Evolutionary conservation across 768 basidiomycete species (phyloP).

Genomic region (Kwoniella pini): DNA sequence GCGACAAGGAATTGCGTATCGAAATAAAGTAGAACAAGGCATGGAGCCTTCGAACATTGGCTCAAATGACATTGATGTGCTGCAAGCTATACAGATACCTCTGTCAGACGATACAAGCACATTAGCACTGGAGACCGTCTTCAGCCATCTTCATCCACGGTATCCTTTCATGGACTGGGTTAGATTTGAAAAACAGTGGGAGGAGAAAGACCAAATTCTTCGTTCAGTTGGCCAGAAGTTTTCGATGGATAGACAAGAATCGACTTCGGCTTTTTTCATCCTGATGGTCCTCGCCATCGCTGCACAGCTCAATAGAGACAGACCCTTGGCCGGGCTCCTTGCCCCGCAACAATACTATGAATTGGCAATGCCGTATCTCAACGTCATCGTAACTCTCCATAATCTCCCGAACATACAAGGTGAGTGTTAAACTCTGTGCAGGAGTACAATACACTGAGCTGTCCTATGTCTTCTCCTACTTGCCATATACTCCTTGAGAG

Average conservation of each 20-base stretch:
- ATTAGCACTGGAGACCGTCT: slow-evolving; percentile 1
- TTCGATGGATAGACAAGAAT: slow-evolving; percentile 6
- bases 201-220: slow-evolving; percentile 11
- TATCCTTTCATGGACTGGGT: slow-evolving; percentile 35
- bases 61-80: not conserved
- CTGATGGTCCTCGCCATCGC: slow-evolving; percentile 28
- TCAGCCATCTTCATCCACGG: slow-evolving; percentile 6
- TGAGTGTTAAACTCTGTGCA: not conserved
- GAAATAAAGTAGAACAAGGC: too few species aligned
- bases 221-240: slow-evolving; percentile 5
- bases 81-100: slow-evolving; percentile 8
- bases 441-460: not conserved
- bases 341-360: slow-evolving; percentile 20
- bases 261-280: slow-evolving; percentile 25
- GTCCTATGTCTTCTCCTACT: slow-evolving; percentile 21
- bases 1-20: not conserved
- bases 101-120: not conserved
- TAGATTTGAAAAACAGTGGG: slow-evolving; percentile 25
- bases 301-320: slow-evolving; percentile 11
- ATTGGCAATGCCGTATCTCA: slow-evolving; percentile 20
- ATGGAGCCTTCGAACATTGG: too few species aligned
- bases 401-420: slow-evolving; percentile 32
- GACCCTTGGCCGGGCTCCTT: slow-evolving; percentile 10
- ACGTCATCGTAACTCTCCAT: slow-evolving; percentile 24
- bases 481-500: slow-evolving; percentile 25